Evolutionary conservation across 2,329 filamentous ascomycete species (phyloP).

Genomic region (Myrmaecium sp.): DNA sequence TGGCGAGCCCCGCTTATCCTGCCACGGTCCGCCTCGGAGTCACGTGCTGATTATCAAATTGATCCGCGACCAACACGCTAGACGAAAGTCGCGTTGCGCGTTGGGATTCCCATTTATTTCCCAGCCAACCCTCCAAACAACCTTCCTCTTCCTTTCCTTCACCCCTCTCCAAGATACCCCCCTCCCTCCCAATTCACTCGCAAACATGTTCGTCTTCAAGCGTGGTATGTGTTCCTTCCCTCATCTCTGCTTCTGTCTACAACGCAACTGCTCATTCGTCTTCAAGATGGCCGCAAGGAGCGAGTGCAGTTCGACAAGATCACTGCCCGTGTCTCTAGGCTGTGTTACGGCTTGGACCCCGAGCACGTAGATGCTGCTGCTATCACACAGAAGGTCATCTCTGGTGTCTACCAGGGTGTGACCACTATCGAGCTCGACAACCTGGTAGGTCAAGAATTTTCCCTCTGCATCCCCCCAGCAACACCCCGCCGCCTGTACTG

Average conservation of each 20-base stretch:
- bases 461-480: constrained; percentile 1
- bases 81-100: too few relatives aligned
- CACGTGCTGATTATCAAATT: too few relatives aligned
- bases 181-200: constrained; percentile 12
- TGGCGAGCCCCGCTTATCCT: too few relatives aligned
- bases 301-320: constrained; percentile 99
- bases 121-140: too few relatives aligned
- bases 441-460: constrained; percentile 47
- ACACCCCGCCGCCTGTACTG: constrained; percentile 5
- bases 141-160: too few relatives aligned
- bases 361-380: constrained; percentile 94
- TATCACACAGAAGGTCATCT: constrained; percentile 98
- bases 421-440: constrained; percentile 94
- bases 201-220: constrained; percentile 24
- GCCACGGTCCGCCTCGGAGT: too few relatives aligned
- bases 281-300: constrained; percentile 99
- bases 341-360: constrained; percentile 93
- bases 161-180: constrained; percentile 8
- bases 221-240: constrained; percentile 18
- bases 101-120: too few relatives aligned
- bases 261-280: constrained; percentile 3
- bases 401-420: constrained; percentile 95
- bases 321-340: constrained; percentile 88
- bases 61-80: too few relatives aligned
- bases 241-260: constrained; percentile 2